Base-by-base conservation (phyloP, 208 protist species). In the Wallacemonas sp. region DNA sequence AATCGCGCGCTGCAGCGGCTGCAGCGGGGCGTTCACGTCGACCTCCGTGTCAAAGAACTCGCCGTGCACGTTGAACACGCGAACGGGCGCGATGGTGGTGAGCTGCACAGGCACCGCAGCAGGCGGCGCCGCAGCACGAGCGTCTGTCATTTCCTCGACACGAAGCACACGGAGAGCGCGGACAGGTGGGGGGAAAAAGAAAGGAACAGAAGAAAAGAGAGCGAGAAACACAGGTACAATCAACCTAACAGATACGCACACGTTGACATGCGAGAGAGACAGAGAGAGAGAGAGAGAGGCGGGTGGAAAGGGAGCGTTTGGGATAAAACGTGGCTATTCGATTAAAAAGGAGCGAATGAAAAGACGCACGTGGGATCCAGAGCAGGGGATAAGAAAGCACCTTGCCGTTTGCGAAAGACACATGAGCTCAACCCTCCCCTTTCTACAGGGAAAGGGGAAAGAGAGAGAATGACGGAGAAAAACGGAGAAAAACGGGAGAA, bases 11-110 rank as follows among this genome's bases (percentile, higher is more conserved):
- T 95, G 89, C 57, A 95, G 55, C 28, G 81, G 59, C 23, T 74
- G 74, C 61, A 95, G 50, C 12, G 89, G 86, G n/a, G 77, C 71
- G 67, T 93, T 79, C 29, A 91, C 57, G 66, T 93, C 80, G 20
- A 92, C 20, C 73, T 95, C 84, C 11, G 86, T 95, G 72, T 95
- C 89, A 46, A 93, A 95, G 74, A 78, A 95, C 32, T 92, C 85
- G 28, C 89, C 86, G 41, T 82, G 78, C 18, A 77, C 72, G 57
- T 86, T 79, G 62, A 82, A 87, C 23, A 95, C 84, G 1, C 89
- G 81, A 5, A 95, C 74, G 14, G 89, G 89, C 18, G 79, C 72
- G 59, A 94, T 82, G 39, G 67, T 65, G 14, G 85, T 91, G 44
- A 92, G 65, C 61, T 94, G 85, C 63, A 94, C 76, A 8, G 83